Evolutionary conservation across 345 rosid species (phyloP), one percentile per base, ranked within the genome.

Genomic region (Conringia planisiliqua): DNA sequence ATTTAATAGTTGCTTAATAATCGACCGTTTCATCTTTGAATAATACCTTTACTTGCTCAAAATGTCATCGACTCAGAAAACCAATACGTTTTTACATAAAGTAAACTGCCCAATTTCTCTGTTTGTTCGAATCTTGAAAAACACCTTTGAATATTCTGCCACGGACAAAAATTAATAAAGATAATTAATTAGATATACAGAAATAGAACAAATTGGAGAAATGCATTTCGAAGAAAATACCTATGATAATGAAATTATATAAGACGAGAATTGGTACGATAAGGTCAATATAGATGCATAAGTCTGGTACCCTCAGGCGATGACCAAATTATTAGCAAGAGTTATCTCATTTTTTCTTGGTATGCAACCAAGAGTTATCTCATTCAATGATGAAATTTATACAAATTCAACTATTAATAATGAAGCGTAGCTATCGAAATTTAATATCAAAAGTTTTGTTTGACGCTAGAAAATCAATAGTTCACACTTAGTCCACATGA

Each of bases 361-460:
- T 32, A 32, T 32, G 5, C 7, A 32, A 7, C 7, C 33, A 18
- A 30, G 48, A 60, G 7, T 36, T 36, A 20, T 46, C 29, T 3
- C 47, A 14, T 26, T 47, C 58, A 71, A 13, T 47, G 32, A 71
- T n/a, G 12, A 4, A 43, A 13, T 8, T 56, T 13, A 3, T 26
- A 22, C 4, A 10, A 22, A 40, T 14, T 24, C 44, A 40, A 54
- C 54, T 27, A 35, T 4, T 4, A 51, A 51, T 51, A 22, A 51
- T 22, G 73, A 69, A 54, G 69, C 59, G 70, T 76, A 69, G 51
- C 70, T 62, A 43, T 76, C 79, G 32, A 76, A 39, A 33, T 68
- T 76, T 5, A 64, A 52, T 76, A 62, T 13, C 75, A 76, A 76
- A 76, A 76, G 79, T 69, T 54, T 14, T n/a, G n/a, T 69, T 69